Evolutionary conservation across 1,284 basidiomycete genomes (phyloP), one percentile per base, ranked within the genome.

Genomic region (Acaromyces ingoldii): DNA sequence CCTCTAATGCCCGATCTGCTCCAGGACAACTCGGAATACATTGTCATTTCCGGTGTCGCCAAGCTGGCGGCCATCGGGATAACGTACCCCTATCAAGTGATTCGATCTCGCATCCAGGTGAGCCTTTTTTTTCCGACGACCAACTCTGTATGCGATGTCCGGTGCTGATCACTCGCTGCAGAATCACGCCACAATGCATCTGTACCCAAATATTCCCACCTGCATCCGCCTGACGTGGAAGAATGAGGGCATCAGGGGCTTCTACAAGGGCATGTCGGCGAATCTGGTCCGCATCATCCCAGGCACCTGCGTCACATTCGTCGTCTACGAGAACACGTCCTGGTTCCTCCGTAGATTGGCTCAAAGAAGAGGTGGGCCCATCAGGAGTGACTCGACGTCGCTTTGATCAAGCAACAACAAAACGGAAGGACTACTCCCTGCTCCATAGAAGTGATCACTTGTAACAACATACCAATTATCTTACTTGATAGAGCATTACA

Each of bases 61-160:
- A 98, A 98, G 76, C 78, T 96, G 4, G 81, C 84, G 21, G 91
- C 93, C 1, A 84, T 97, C 49, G 79, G 84, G 3, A 65, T 85
- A 19, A 99, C 93, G 21, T 99, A 99, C 76, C 93, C 93, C 13
- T 97, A 97, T 76, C 95, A 98, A 79, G 93, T 99, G 43, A 82
- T 99, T 33, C 84, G 95, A 53, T 92, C 92, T 5, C 84, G 93
- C 51, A 85, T 97, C 74, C 93, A 97, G 78, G 90, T 89, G 53
- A 24, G 81, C 78, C 28, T 15, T 49, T 37, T 40, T 29, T 41
- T 34, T 11, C 19, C 33, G 19, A 34, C 11, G 33, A n/a, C 33
- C 13, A 34, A 13, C 33, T 34, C 19, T 34, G 33, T 13, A 34
- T 11, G 13, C 19, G 19, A 34, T 34, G 13, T 34, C 33, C 11